Base-by-base conservation (phyloP, 2,329 filamentous ascomycete species). In the Chaetomium sp. region DNA sequence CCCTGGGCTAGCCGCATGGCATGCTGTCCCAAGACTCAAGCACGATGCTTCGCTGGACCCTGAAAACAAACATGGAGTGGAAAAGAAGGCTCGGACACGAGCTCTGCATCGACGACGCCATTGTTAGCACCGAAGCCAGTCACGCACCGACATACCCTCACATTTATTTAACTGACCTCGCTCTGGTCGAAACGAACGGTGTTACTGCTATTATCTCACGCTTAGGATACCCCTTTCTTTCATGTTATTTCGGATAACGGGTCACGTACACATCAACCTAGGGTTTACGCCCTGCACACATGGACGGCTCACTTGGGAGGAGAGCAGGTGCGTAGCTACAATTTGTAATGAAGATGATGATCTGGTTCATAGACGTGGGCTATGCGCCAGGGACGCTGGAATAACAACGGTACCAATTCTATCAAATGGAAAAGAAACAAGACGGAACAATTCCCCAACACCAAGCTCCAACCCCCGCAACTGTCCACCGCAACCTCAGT, bases 191-290 rank as follows among this genome's bases (percentile, higher is more conserved):
- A 31, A 19, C 25, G 16, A 27, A 29, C 9, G 9, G 19, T 35
- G 21, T 56, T 23, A 56, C 21, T 21, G 31, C 49, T 51, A 27
- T 53, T 53, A 27, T 53, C 50, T 27, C 23, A 6, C n/a, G n/a
- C 25, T 53, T 12, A 27, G 50, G 53, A 56, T 56, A 56, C 53
- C 53, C 53, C 35, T 29, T 53, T 29, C 29, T 35, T 23, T 56
- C 35, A 13, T 25, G 16, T 38, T 23, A 25, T 35, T 23, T 23
- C 21, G 38, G 19, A 42, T 42, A 42, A n/a, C 16, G 38, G 19
- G 16, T 42, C 38, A n/a, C 38, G n/a, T 42, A 16, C 38, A 42
- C 38, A 42, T 42, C 38, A 2, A 42, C 38, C 2, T 42, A n/a
- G 38, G 38, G 16, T 16, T 6, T 38, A 16, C 35, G 35, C 35